Evolutionary conservation across 768 basidiomycete species (phyloP).

Genomic region (Pleurotus cornucopiae): DNA sequence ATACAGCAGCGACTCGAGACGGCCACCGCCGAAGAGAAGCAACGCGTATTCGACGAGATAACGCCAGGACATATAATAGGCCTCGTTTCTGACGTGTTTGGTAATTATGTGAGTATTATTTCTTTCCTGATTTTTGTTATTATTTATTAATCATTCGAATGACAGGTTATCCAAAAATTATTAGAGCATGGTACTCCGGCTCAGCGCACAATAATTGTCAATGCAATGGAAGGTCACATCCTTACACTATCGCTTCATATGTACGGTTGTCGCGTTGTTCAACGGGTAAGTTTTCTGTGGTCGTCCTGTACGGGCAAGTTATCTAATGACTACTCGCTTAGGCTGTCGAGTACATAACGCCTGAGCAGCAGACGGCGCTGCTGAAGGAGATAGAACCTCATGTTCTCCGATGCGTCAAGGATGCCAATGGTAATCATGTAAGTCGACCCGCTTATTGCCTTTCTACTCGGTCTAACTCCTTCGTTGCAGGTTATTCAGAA

Average conservation of each 20-base stretch:
- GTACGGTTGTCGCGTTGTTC: slow-evolving; percentile 95
- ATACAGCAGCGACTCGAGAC: slow-evolving; percentile 85
- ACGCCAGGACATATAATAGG: slow-evolving; percentile 69
- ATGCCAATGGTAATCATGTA: slow-evolving; percentile 94
- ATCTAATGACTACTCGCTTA: slow-evolving; percentile 24
- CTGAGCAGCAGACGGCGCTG: slow-evolving; percentile 73
- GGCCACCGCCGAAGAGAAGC: slow-evolving; percentile 75
- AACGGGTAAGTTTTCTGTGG: slow-evolving; percentile 57
- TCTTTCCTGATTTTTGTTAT: not conserved
- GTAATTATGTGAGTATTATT: slow-evolving; percentile 77
- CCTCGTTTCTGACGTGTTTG: slow-evolving; percentile 89
- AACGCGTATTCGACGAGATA: slow-evolving; percentile 83
- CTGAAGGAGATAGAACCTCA: slow-evolving; percentile 78
- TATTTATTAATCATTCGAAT: slow-evolving; percentile 2
- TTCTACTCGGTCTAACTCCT: slow-evolving; percentile 4
- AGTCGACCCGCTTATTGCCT: slow-evolving; percentile 17
- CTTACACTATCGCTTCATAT: slow-evolving; percentile 79
- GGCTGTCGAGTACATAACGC: slow-evolving; percentile 79
- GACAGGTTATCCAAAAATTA: slow-evolving; percentile 87
- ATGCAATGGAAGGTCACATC: slow-evolving; percentile 74
- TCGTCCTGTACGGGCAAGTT: not conserved
- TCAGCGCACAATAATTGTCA: slow-evolving; percentile 69
- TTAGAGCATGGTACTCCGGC: slow-evolving; percentile 80
- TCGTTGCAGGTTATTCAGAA: slow-evolving; percentile 75
- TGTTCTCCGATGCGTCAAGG: slow-evolving; percentile 82